phyloP scores from a whole-genome alignment of 192 early-diverging fungal genomes.

The Dissophora ornata region DNA sequence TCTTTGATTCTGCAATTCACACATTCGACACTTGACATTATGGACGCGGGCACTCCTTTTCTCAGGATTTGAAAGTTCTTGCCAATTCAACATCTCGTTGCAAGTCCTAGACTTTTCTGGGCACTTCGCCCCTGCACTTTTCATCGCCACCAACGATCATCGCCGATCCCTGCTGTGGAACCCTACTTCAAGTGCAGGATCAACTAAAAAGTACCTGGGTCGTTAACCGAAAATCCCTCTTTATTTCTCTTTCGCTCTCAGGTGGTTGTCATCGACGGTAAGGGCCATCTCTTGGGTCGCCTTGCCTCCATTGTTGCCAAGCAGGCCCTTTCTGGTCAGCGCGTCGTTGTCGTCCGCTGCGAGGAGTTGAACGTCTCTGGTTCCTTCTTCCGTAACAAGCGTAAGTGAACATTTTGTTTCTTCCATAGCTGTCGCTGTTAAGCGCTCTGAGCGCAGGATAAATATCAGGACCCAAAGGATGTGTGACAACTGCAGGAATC shows the following conservation, averaged over 20 bases:
- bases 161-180: too few species aligned
- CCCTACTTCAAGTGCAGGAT: too few species aligned
- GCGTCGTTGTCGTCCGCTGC: conserved; percentile 96
- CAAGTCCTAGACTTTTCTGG: not conserved
- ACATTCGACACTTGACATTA: conserved; percentile 32
- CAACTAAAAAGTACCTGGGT: too few species aligned
- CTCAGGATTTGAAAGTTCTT: not conserved
- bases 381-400: conserved; percentile 99
- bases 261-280: conserved; percentile 99
- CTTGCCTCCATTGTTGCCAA: conserved; percentile 98
- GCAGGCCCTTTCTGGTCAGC: conserved; percentile 97
- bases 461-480: too few species aligned
- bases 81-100: not conserved
- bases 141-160: not conserved
- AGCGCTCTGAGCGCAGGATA: too few species aligned
- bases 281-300: conserved; percentile 98
- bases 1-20: conserved; percentile 18
- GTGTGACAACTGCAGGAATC: too few species aligned
- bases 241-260: conserved; percentile 45
- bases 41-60: not conserved
- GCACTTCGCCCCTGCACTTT: conserved; percentile 1
- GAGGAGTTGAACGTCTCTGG: conserved; percentile 99
- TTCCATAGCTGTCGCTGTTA: too few species aligned
- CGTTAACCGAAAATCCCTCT: not conserved
- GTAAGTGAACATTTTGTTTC: conserved; percentile 72